Evolutionary conservation across 106 monocot genomes (phyloP).

Genomic region (Dendrobium nobile): DNA sequence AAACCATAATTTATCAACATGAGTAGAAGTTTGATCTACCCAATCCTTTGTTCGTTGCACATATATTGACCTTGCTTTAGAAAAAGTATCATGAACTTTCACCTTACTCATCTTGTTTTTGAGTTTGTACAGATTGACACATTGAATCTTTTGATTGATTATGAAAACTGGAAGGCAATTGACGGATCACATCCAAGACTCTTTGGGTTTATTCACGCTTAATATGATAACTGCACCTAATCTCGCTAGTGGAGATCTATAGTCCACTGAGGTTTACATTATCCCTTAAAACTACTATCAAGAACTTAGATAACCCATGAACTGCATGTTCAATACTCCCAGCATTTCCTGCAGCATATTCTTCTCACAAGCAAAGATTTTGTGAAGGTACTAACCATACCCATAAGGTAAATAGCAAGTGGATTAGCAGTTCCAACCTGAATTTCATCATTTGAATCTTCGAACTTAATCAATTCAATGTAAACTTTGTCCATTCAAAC

Average conservation of each 20-base stretch:
- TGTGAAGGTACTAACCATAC: slow-evolving; percentile 67
- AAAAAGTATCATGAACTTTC: slow-evolving; percentile 7
- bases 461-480: no score
- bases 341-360: no score
- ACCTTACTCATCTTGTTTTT: slow-evolving; percentile 6
- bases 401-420: slow-evolving; percentile 86
- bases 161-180: slow-evolving; percentile 29
- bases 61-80: slow-evolving; percentile 26
- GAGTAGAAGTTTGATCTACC: slow-evolving; percentile 51
- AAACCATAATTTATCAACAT: slow-evolving; percentile 25
- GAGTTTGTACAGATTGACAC: slow-evolving; percentile 6
- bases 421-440: slow-evolving; percentile 83
- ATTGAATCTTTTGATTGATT: slow-evolving; percentile 15
- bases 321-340: no score
- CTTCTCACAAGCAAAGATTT: slow-evolving; percentile 14
- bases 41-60: slow-evolving; percentile 62
- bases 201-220: slow-evolving; percentile 37
- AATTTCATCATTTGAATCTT: no score
- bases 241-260: slow-evolving; percentile 15
- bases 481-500: no score
- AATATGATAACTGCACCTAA: background rate
- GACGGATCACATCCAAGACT: slow-evolving; percentile 60
- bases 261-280: slow-evolving; percentile 32
- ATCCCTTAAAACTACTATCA: no score
- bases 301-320: no score